Base-by-base conservation (phyloP, 2,329 filamentous ascomycete genomes). In the Eutypa lata region DNA sequence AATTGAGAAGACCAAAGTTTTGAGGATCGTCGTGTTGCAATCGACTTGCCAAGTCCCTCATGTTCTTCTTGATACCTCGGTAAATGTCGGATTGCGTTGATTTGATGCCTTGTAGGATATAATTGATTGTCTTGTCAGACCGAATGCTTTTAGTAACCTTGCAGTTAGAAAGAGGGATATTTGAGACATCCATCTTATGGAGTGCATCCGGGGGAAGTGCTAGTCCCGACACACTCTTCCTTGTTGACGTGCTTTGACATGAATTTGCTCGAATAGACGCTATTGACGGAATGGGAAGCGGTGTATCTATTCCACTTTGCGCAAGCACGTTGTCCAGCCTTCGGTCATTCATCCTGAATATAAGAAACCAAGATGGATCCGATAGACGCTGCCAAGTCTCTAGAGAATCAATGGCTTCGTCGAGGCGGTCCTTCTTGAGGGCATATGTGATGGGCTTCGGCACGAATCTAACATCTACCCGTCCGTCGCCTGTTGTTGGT, bases 1-100 rank as follows among this genome's bases (percentile, higher is more conserved):
- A 64, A 11, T 47, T 49, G 4, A 64, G 53, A 3, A 65, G 50
- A 7, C 61, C 57, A 44, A 63, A 64, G 7, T 51, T 55, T 11
- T 42, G 19, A 2, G 62, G 61, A 16, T 64, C 56, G n/a, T 52
- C 49, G 10, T 28, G 48, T 24, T 51, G 51, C 7, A 65, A 53
- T 48, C 54, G 61, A 21, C 48, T 40, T 16, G 59, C 62, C 19
- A 64, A 53, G n/a, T 62, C 59, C 8, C 62, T 57, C 19, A 59
- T 53, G 47, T 63, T 54, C 44, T 53, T 52, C 10, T 42, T 42
- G 8, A 35, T 14, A 14, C 7, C 31, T 14, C 14, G 31, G 14
- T 35, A 35, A 35, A 8, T 14, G 7, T 8, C 31, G 3, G 38
- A 42, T 16, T 10, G 16, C 3, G 4, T 10, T 10, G 6, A 42